A percentile compares a stretch with the other conserved stretches of the same genome.
Evolutionary conservation across 345 rosid genomes (phyloP).

Genomic region (Geranium brycei): DNA sequence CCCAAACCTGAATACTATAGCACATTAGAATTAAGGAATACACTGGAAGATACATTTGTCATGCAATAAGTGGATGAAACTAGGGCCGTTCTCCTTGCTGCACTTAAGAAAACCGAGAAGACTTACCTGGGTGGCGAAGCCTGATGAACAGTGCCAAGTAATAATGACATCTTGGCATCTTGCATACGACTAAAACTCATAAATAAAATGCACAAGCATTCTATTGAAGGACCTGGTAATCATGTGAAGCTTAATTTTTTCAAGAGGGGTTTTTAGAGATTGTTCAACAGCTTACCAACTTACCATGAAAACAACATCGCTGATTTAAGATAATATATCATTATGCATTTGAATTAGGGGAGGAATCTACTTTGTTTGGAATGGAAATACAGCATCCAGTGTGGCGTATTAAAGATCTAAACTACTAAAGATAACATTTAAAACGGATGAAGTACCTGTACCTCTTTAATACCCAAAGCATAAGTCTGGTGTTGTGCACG

Average conservation of each 20-base stretch:
- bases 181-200: not conserved
- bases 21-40: slow-evolving; percentile 1
- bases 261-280: not conserved
- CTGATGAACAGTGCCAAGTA: too few relatives aligned
- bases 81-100: too few relatives aligned
- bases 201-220: too few relatives aligned
- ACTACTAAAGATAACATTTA: slow-evolving; percentile 4
- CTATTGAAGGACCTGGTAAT: not conserved
- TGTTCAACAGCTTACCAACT: not conserved
- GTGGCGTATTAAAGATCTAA: not conserved
- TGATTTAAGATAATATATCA: too few relatives aligned
- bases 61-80: not conserved
- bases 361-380: not conserved
- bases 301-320: too few relatives aligned
- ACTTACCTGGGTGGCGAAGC: too few relatives aligned
- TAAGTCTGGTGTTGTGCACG: slow-evolving; percentile 89
- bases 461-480: slow-evolving; percentile 98
- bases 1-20: slow-evolving; percentile 62
- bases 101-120: too few relatives aligned
- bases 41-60: too few relatives aligned
- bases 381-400: not conserved
- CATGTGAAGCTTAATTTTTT: not conserved
- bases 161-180: too few relatives aligned
- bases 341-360: not conserved
- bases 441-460: too few relatives aligned